Evolutionary conservation across 257 asterid species (phyloP), one percentile per base, ranked within the genome.

Genomic region (Anisodus tanguticus): DNA sequence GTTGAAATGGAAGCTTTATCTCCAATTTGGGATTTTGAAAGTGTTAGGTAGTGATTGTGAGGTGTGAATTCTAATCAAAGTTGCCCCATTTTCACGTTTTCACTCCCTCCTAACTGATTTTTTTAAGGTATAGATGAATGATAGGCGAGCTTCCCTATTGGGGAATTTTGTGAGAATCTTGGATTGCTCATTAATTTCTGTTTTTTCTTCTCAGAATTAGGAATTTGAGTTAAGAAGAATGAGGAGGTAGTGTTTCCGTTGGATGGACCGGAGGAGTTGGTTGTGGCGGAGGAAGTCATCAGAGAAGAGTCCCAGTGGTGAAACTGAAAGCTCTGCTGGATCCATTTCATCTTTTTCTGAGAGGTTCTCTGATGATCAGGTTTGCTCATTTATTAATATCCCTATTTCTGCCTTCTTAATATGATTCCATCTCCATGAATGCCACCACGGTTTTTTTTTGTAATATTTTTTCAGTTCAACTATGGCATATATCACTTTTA

Each of bases 341-440:
- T 96, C 99, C 26, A 63, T 90, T 8, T 96, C 98, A 47, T 93
- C 98, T 4, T 93, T 86, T 90, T 94, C 97, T 0, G 97, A 90
- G 82, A 92, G 98, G 89, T 93, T 91, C 88, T 94, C 97, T 0
- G 99, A 93, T 90, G 99, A 96, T 86, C 99, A 93, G 98, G 98
- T 31, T 31, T 74, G 53, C 35, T 31, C 35, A 31, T 31, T 31
- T 31, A 31, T 31, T 31, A 31, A 31, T 55, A 55, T 55, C 62
- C 19, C 62, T 55, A 13, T 55, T 13, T 5, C 62, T 54, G 5
- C 8, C 51, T 45, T 45, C 51, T 45, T 45, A 45, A 45, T 45
- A 45, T 8, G 6, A 45, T 45, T 45, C 6, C 0, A 45, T 45
- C 51, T 45, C 51, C 51, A 45, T 45, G 51, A 45, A 45, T 4